A percentile compares a stretch with the other conserved stretches of the same genome.
Conservation (phyloP, 2,329 filamentous ascomycete genomes). For the Xylariaceae sp. region DNA sequence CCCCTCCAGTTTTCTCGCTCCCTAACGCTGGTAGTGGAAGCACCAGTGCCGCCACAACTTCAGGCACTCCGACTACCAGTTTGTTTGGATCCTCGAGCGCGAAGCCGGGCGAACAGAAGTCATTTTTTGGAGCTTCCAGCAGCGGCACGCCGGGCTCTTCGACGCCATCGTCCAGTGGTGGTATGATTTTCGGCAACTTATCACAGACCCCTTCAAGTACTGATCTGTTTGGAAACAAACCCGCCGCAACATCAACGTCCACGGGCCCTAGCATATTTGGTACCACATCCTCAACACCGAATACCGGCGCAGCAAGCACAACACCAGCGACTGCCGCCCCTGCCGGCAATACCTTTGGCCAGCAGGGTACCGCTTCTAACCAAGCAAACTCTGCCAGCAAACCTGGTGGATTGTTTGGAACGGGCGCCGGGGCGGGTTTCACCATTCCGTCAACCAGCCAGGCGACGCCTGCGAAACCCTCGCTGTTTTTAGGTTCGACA, state of each 20-base stretch:
- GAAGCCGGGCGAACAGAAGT: slow-evolving; percentile 33
- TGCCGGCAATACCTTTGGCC: slow-evolving; percentile 30
- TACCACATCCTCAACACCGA: slow-evolving; percentile 26
- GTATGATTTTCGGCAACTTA: slow-evolving; percentile 27
- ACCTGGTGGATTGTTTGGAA: slow-evolving; percentile 26
- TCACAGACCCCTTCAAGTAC: slow-evolving; percentile 21
- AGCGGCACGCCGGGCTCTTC: slow-evolving; percentile 21
- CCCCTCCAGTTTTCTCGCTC: slow-evolving; percentile 42
- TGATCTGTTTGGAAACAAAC: slow-evolving; percentile 31
- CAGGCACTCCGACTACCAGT: slow-evolving; percentile 21
- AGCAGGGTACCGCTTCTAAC: slow-evolving; percentile 22
- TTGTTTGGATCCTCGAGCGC: slow-evolving; percentile 36
- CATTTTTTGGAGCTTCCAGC: slow-evolving; percentile 30
- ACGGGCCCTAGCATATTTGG: slow-evolving; percentile 33
- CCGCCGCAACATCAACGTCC: slow-evolving; percentile 25
- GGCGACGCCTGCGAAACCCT: slow-evolving; percentile 46
- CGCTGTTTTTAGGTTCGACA: slow-evolving; percentile 47
- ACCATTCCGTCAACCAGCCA: slow-evolving; percentile 26
- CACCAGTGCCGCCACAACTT: slow-evolving; percentile 22
- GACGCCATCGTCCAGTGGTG: slow-evolving; percentile 28
- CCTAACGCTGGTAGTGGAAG: slow-evolving; percentile 27
- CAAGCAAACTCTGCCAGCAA: slow-evolving; percentile 24
- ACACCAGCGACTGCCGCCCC: slow-evolving; percentile 25
- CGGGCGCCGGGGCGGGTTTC: slow-evolving; percentile 9
- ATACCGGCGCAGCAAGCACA: slow-evolving; percentile 25